Conservation (phyloP, 495 filamentous ascomycete species). For the Emericellopsis terricola region DNA sequence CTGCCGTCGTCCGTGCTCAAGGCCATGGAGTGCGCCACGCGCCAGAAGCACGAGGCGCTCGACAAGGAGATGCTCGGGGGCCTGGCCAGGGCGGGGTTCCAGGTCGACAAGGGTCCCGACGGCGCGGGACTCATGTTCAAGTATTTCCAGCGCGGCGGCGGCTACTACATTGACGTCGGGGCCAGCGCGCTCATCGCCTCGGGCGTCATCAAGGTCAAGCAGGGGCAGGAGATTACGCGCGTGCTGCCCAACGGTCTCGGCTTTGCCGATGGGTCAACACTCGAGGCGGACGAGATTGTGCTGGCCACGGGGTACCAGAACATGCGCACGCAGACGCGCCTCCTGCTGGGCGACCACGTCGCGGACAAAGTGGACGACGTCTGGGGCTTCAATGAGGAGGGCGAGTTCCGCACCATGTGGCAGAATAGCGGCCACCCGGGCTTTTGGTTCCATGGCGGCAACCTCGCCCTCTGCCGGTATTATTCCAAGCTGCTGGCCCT, state of each 20-base stretch:
- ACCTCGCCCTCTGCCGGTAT: constrained; percentile 55
- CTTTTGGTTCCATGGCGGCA: constrained; percentile 76
- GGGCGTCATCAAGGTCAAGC: constrained; percentile 60
- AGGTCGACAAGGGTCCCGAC: constrained; percentile 46
- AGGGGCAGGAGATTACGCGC: constrained; percentile 44
- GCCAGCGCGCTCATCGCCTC: constrained; percentile 53
- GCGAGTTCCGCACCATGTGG: constrained; percentile 61
- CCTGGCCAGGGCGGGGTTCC: constrained; percentile 48
- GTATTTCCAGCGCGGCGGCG: constrained; percentile 58
- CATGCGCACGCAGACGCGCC: constrained; percentile 45
- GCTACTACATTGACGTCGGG: constrained; percentile 76
- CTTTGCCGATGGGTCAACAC: constrained; percentile 46
- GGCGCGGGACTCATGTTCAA: constrained; percentile 51
- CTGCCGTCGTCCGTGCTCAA: constrained; percentile 42
- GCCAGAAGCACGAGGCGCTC: constrained; percentile 21
- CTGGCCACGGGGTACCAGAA: constrained; percentile 74
- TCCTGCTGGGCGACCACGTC: constrained; percentile 53
- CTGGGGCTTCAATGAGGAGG: constrained; percentile 67
- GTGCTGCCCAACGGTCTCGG: constrained; percentile 40
- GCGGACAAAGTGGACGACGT: constrained; percentile 47
- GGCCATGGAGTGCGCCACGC: constrained; percentile 31
- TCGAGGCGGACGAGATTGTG: constrained; percentile 66
- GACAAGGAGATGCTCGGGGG: constrained; percentile 42
- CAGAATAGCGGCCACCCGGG: constrained; percentile 49
- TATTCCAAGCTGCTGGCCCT: constrained; percentile 54